phyloP scores from a whole-genome alignment of 2,329 filamentous ascomycete genomes.

The Rhytidhysteron rufulum region DNA sequence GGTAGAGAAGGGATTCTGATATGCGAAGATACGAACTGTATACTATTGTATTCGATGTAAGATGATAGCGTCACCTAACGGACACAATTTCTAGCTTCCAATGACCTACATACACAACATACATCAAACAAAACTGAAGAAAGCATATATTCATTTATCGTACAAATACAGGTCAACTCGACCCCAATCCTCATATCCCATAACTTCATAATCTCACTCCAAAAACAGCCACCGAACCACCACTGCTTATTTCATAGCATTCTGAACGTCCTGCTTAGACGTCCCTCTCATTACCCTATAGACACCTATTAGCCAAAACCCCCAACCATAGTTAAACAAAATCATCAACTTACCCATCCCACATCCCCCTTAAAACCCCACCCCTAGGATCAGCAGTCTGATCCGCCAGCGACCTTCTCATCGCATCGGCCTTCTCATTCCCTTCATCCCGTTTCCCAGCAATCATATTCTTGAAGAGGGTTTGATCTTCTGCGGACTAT shows the following conservation, averaged over 20 bases:
- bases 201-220: not conserved
- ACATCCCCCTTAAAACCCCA: not conserved
- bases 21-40: not conserved
- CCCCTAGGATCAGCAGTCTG: not conserved
- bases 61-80: no score
- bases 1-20: slow-evolving; percentile 14
- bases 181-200: not conserved
- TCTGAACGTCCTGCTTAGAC: no score
- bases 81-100: no score
- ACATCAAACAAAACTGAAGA: not conserved
- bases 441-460: not conserved
- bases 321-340: not conserved
- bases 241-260: not conserved
- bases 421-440: not conserved
- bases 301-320: not conserved
- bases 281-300: not conserved
- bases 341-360: not conserved
- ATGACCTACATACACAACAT: no score
- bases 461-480: not conserved
- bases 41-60: slow-evolving; percentile 1
- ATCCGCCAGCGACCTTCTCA: not conserved
- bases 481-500: not conserved
- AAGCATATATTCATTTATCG: not conserved
- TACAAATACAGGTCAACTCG: not conserved
- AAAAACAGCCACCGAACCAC: not conserved